A percentile compares a stretch with the other conserved stretches of the same genome.
Evolutionary conservation across 306 rosid species (phyloP).

Genomic region (Leucaena leucocephala): DNA sequence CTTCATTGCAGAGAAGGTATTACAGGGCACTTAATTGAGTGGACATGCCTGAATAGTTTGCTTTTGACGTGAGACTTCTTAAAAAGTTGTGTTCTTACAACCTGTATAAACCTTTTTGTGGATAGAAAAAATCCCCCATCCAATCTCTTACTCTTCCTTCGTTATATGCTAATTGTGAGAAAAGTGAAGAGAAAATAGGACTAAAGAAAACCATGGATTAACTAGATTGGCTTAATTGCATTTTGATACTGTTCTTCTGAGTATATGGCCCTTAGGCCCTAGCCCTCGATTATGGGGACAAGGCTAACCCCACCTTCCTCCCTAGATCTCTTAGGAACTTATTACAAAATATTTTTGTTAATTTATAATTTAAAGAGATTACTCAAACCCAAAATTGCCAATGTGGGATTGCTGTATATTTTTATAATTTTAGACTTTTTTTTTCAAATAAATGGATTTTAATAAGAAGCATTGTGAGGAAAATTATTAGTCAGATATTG

Average conservation of each 20-base stretch:
- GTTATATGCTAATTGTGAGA: not conserved
- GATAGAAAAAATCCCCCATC: not conserved
- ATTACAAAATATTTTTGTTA: not conserved
- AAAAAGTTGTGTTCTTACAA: not conserved
- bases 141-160: not conserved
- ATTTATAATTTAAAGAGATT: not conserved
- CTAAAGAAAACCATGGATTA: not conserved
- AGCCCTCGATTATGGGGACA: not conserved
- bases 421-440: not conserved
- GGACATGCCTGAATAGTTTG: not conserved
- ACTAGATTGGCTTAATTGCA: not conserved
- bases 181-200: not conserved
- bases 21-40: not conserved
- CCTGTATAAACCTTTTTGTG: not conserved
- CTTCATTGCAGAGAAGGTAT: constrained; percentile 13
- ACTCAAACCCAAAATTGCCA: not conserved
- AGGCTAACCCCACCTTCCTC: not conserved
- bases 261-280: not conserved
- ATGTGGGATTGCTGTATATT: not conserved
- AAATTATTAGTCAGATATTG: not conserved
- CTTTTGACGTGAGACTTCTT: not conserved
- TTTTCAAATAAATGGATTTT: not conserved
- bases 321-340: not conserved
- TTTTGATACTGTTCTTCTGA: not conserved
- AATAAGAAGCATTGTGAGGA: not conserved